These are phyloP conservation scores for Ganoderma meredithae DNA, from an alignment of 1,284 basidiomycete species.

Conservation along the genomic window DNA sequence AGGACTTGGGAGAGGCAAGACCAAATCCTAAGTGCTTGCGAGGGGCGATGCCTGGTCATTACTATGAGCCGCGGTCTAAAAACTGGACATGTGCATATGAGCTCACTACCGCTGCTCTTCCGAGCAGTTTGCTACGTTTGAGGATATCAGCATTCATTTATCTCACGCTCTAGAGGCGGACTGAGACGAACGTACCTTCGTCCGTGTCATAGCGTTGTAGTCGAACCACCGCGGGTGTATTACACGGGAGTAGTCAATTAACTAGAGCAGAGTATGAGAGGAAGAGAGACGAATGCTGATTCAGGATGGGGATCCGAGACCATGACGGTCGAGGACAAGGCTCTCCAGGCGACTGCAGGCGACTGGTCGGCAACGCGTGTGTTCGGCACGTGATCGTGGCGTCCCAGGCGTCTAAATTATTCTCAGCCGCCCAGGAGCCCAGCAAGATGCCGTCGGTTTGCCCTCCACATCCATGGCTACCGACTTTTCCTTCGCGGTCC, in stretches of 20 bases:
- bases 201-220: neutral
- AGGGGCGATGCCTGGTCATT: slow-evolving; percentile 24
- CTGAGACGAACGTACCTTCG: neutral
- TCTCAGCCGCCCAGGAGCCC: neutral
- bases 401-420: slow-evolving; percentile 18
- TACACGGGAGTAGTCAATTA: neutral
- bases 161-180: too few relatives aligned
- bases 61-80: neutral
- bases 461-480: slow-evolving; percentile 30
- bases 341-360: neutral
- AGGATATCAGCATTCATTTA: too few relatives aligned
- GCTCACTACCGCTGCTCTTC: slow-evolving; percentile 1
- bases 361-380: neutral
- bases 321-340: neutral
- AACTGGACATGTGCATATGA: too few relatives aligned
- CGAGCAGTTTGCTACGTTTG: slow-evolving; percentile 8
- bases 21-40: slow-evolving; percentile 19
- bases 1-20: neutral
- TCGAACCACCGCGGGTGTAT: neutral
- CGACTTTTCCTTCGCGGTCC: slow-evolving; percentile 59
- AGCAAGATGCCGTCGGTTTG: slow-evolving; percentile 13
- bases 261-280: neutral
- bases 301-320: neutral
- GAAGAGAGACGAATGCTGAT: neutral
- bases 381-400: slow-evolving; percentile 26